These are phyloP conservation scores for Penicillium coprophilum DNA, from an alignment of 495 filamentous ascomycete genomes.

Conservation along the genomic window DNA sequence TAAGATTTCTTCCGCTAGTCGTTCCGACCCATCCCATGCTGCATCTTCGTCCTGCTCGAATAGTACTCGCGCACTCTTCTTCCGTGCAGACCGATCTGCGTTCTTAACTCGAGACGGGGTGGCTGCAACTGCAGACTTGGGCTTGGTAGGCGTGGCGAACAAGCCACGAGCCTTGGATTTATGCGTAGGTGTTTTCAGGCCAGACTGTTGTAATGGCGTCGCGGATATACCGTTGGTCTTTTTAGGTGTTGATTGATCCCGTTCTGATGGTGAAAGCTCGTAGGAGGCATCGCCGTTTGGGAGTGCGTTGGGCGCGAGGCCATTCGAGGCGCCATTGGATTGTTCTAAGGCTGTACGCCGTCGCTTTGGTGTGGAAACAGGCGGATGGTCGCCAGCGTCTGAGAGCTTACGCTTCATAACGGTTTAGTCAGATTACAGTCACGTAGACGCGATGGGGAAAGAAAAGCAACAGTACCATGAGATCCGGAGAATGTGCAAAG, in stretches of 20 bases:
- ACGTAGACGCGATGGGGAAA: slow-evolving; percentile 20
- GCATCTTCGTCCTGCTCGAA: slow-evolving; percentile 73
- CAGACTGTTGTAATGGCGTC: slow-evolving; percentile 41
- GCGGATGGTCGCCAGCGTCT: slow-evolving; percentile 39
- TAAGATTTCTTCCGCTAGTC: slow-evolving; percentile 70
- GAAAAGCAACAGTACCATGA: slow-evolving; percentile 42
- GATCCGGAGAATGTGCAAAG: slow-evolving; percentile 35
- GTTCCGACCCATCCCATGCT: slow-evolving; percentile 71
- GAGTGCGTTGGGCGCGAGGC: slow-evolving; percentile 20
- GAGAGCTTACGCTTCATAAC: slow-evolving; percentile 50
- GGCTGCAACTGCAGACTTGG: slow-evolving; percentile 28
- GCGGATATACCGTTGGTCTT: slow-evolving; percentile 37
- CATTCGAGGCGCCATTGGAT: slow-evolving; percentile 33
- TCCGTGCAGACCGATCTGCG: slow-evolving; percentile 79
- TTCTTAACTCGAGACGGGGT: slow-evolving; percentile 62
- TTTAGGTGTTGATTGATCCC: slow-evolving; percentile 38
- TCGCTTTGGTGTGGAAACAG: slow-evolving; percentile 46
- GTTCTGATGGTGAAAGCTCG: slow-evolving; percentile 33
- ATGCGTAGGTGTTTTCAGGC: slow-evolving; percentile 46
- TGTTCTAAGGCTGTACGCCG: slow-evolving; percentile 27
- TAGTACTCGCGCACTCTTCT: slow-evolving; percentile 75
- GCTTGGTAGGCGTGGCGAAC: slow-evolving; percentile 43
- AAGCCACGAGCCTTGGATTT: slow-evolving; percentile 41
- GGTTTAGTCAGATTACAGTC: slow-evolving; percentile 22
- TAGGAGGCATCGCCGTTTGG: slow-evolving; percentile 25